A percentile compares a stretch with the other conserved stretches of the same genome.
Conservation (phyloP, 2,329 filamentous ascomycete species). For the Venturia asperata region DNA sequence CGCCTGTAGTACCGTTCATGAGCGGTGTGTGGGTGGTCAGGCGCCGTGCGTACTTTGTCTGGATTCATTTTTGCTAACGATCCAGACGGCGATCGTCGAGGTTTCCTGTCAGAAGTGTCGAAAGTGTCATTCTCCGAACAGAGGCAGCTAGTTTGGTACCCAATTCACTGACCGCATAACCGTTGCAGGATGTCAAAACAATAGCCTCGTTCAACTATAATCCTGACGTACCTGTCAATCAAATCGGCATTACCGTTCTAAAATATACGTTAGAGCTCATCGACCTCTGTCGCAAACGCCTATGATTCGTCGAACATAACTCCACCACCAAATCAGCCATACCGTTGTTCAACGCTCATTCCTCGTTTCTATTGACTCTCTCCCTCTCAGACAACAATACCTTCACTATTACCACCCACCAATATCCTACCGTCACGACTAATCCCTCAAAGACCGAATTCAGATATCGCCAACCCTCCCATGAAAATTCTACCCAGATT, state of each 20-base stretch:
- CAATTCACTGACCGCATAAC: not conserved
- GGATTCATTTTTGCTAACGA: not conserved
- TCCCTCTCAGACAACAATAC: too few relatives aligned
- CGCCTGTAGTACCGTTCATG: not conserved
- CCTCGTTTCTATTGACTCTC: constrained; percentile 24
- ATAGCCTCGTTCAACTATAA: not conserved
- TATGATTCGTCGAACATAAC: constrained; percentile 25
- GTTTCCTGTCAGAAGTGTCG: not conserved
- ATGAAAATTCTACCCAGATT: constrained; percentile 28
- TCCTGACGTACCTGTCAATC: not conserved
- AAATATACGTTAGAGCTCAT: not conserved
- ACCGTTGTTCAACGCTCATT: constrained; percentile 44
- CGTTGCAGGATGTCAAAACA: not conserved
- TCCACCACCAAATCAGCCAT: constrained; percentile 42
- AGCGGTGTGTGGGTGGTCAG: not conserved
- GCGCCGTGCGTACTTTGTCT: not conserved
- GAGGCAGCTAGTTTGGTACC: not conserved
- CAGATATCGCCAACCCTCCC: constrained; percentile 37
- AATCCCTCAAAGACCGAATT: constrained; percentile 39
- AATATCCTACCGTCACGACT: constrained; percentile 32
- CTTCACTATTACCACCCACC: constrained; percentile 26
- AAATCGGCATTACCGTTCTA: not conserved
- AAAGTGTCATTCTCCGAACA: not conserved
- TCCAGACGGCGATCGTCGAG: not conserved
- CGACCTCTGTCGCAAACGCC: not conserved